These are phyloP conservation scores for Exserohilum rostratum DNA, from an alignment of 2,329 filamentous ascomycete genomes.

Conservation along the genomic window DNA sequence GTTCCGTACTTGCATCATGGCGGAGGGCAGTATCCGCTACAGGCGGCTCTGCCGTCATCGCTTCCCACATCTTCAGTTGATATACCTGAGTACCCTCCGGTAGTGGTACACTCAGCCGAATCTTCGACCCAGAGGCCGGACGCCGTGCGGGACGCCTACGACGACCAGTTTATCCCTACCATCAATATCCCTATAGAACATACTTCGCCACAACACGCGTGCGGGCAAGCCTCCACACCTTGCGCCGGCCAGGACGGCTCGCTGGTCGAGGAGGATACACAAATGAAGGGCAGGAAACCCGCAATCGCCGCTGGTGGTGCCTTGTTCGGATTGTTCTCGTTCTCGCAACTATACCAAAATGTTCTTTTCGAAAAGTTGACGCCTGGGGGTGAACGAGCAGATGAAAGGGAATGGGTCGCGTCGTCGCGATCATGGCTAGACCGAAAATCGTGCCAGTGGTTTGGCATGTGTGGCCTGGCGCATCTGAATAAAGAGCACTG, in stretches of 20 bases:
- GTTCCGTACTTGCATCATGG: slow-evolving; percentile 44
- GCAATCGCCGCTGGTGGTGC: slow-evolving; percentile 43
- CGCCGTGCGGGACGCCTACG: slow-evolving; percentile 39
- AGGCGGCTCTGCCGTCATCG: slow-evolving; percentile 31
- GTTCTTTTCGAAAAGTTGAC: slow-evolving; percentile 41
- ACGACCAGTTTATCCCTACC: slow-evolving; percentile 24
- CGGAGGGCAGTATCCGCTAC: slow-evolving; percentile 45
- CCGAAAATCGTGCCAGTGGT: slow-evolving; percentile 69
- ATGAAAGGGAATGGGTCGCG: slow-evolving; percentile 45
- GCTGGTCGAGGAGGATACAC: slow-evolving; percentile 25
- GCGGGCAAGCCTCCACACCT: slow-evolving; percentile 23
- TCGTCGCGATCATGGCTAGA: slow-evolving; percentile 49
- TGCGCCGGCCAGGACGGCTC: slow-evolving; percentile 19
- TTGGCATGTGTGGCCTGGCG: slow-evolving; percentile 78
- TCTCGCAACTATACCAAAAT: slow-evolving; percentile 47
- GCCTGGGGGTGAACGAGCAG: slow-evolving; percentile 38
- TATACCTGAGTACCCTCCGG: slow-evolving; percentile 33
- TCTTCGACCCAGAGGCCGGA: slow-evolving; percentile 17
- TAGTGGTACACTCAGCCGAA: slow-evolving; percentile 27
- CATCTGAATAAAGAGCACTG: slow-evolving; percentile 64
- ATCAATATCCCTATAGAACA: slow-evolving; percentile 38
- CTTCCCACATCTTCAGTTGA: slow-evolving; percentile 30
- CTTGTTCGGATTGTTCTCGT: slow-evolving; percentile 45
- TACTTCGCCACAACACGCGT: slow-evolving; percentile 31
- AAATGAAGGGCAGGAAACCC: slow-evolving; percentile 47